A percentile compares a stretch with the other conserved stretches of the same genome.
phyloP scores from a whole-genome alignment of 1,284 basidiomycete genomes.

The Cryptococcus sp. region DNA sequence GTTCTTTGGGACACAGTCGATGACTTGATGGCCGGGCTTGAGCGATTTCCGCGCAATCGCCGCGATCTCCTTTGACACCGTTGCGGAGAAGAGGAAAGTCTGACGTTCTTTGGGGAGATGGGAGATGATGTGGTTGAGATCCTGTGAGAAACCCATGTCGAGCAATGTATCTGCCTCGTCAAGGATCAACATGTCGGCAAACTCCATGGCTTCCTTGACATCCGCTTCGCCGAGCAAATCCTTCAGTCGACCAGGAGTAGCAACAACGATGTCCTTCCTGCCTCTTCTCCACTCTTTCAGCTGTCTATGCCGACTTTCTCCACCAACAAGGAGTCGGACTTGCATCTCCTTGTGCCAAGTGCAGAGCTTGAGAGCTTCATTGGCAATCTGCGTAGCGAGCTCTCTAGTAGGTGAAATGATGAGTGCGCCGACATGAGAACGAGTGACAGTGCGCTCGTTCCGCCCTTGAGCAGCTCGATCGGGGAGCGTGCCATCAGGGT shows the following conservation, averaged over 20 bases:
- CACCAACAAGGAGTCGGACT: conserved; percentile 80
- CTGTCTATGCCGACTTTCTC: conserved; percentile 67
- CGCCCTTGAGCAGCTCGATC: conserved; percentile 30
- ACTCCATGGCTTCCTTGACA: conserved; percentile 60
- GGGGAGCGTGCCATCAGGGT: conserved; percentile 26
- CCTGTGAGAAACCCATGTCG: conserved; percentile 93
- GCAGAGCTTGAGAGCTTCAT: conserved; percentile 73
- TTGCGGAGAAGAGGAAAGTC: conserved; percentile 96
- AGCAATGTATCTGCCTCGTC: conserved; percentile 96
- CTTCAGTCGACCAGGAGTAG: conserved; percentile 85
- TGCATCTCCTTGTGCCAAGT: conserved; percentile 66
- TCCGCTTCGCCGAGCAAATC: conserved; percentile 72
- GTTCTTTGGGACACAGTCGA: conserved; percentile 61
- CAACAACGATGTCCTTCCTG: conserved; percentile 83
- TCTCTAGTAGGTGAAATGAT: conserved; percentile 94
- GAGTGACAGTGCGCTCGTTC: conserved; percentile 51
- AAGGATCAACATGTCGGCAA: conserved; percentile 71
- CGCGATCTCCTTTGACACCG: conserved; percentile 57
- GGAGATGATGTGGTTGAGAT: conserved; percentile 73
- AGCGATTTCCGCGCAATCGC: conserved; percentile 60
- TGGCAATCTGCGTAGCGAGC: conserved; percentile 89
- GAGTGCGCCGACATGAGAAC: conserved; percentile 67
- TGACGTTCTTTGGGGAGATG: conserved; percentile 75
- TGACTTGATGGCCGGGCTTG: conserved; percentile 63
- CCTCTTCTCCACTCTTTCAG: conserved; percentile 66